A percentile compares a stretch with the other conserved stretches of the same genome.
Evolutionary conservation across 805 yeast genomes (phyloP).

Genomic region (Nakazawaea sp.): DNA sequence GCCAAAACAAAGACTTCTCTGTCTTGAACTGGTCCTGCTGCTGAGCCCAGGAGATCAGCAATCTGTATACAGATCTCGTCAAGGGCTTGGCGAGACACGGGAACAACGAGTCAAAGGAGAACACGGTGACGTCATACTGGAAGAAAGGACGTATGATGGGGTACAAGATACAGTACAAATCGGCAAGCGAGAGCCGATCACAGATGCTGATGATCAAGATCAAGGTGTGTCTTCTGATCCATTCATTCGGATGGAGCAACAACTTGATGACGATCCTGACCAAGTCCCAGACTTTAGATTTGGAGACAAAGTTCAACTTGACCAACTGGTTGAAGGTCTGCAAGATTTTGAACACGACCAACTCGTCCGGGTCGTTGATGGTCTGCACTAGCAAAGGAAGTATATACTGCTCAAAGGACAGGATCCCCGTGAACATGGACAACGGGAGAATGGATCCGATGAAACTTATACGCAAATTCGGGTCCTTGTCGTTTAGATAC

Average conservation of each 20-base stretch:
- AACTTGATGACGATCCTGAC: conserved; percentile 46
- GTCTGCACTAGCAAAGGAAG: conserved; percentile 82
- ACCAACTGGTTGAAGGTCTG: conserved; percentile 49
- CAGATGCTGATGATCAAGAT: conserved; percentile 57
- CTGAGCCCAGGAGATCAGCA: conserved; percentile 65
- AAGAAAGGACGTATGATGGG: conserved; percentile 76
- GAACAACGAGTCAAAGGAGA: conserved; percentile 58
- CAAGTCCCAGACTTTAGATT: conserved; percentile 48
- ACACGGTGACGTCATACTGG: conserved; percentile 66
- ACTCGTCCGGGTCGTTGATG: conserved; percentile 74
- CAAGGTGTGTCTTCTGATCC: conserved; percentile 70
- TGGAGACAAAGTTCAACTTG: conserved; percentile 48
- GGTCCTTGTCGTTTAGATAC: conserved; percentile 73
- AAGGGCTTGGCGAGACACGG: conserved; percentile 65
- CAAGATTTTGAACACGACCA: conserved; percentile 67
- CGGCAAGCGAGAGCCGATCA: conserved; percentile 62
- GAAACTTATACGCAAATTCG: conserved; percentile 61
- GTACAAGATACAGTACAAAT: conserved; percentile 72
- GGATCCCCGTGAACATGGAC: conserved; percentile 74
- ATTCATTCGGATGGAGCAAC: conserved; percentile 77
- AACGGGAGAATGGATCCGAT: conserved; percentile 66
- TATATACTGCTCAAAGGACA: conserved; percentile 81
- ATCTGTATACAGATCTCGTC: conserved; percentile 54
- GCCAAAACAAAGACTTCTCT: conserved; percentile 67
- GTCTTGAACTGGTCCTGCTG: conserved; percentile 36